Conservation (phyloP, 352 stramenopile genomes). For the Thalassiosira gravida region DNA sequence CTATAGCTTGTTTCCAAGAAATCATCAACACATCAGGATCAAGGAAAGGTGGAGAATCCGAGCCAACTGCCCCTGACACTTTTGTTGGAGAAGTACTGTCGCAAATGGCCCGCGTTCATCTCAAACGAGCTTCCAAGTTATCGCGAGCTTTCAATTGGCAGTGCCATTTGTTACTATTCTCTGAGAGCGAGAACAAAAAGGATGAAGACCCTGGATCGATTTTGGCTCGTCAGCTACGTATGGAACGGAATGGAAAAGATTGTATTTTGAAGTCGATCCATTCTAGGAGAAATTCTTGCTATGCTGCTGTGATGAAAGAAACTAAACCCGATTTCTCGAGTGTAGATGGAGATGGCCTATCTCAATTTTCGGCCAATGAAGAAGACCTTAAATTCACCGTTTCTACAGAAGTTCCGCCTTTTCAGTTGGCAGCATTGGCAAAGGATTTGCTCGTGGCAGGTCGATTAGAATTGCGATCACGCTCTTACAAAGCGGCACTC, state of each 20-base stretch:
- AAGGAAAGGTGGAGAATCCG: slow-evolving; percentile 2
- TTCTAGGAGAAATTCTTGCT: slow-evolving; percentile 49
- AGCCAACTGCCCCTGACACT: slow-evolving; percentile 10
- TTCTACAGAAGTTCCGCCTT: slow-evolving; percentile 12
- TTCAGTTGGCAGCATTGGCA: slow-evolving; percentile 35
- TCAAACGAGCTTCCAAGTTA: slow-evolving; percentile 54
- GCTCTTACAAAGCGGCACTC: slow-evolving; percentile 50
- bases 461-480: slow-evolving; percentile 48
- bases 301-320: slow-evolving; percentile 27
- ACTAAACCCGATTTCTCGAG: slow-evolving; percentile 26
- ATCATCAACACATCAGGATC: slow-evolving; percentile 38
- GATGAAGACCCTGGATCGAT: slow-evolving; percentile 42
- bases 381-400: slow-evolving; percentile 18
- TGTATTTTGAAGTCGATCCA: slow-evolving; percentile 59
- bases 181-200: slow-evolving; percentile 23
- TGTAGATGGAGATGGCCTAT: slow-evolving; percentile 19
- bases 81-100: slow-evolving; percentile 55
- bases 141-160: slow-evolving; percentile 51
- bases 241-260: slow-evolving; percentile 54
- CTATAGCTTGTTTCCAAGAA: slow-evolving; percentile 63
- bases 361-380: slow-evolving; percentile 11
- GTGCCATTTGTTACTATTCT: slow-evolving; percentile 61
- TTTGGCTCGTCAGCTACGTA: slow-evolving; percentile 40
- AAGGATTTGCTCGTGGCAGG: slow-evolving; percentile 55
- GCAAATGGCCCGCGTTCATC: slow-evolving; percentile 52